Base-by-base conservation (phyloP, 108 stramenopile species). In the Conticribra guillardii region DNA sequence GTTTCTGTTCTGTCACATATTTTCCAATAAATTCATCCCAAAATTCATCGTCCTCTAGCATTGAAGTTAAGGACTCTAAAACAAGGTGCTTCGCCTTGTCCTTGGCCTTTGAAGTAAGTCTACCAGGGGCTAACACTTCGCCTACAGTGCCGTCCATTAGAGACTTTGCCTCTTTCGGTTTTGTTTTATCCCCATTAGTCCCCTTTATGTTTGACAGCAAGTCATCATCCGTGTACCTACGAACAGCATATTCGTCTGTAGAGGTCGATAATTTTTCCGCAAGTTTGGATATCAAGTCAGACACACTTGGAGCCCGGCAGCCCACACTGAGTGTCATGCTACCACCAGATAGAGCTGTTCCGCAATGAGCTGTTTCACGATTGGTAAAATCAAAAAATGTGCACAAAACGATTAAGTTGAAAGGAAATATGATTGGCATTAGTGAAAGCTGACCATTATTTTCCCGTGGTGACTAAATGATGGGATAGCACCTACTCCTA, bases 291-390 rank as follows among this genome's bases (percentile, higher is more conserved):
- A 89, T 45, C 69, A 94, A 68, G 50, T 94, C 91, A 24, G 85
- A 69, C 3, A 87, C 91, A 33, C 89, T 92, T 15, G 94, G 94
- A 23, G 94, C 86, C n/a, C 91, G 82, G 63, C 85, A 89, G 22
- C 94, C 94, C 14, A 95, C 89, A 65, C 86, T 87, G 14, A 95
- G 73, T 3, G 94, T 95, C 83, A 90, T 82, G 65, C 91, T 92
- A 33, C 82, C 82, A 64, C 80, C 80, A n/a, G 85, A 72, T 19
- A 79, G 30, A 26, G 87, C 90, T 27, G 84, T 89, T 18, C 97
- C 97, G 51, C 92, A 81, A 64, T 98, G 97, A 24, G 91, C 73
- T 67, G n/a, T n/a, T n/a, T n/a, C n/a, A n/a, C n/a, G n/a, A n/a
- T n/a, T n/a, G n/a, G n/a, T n/a, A n/a, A n/a, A n/a, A n/a, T n/a